Conservation (phyloP, 192 early-diverging fungal species). For the Backusella circina region DNA sequence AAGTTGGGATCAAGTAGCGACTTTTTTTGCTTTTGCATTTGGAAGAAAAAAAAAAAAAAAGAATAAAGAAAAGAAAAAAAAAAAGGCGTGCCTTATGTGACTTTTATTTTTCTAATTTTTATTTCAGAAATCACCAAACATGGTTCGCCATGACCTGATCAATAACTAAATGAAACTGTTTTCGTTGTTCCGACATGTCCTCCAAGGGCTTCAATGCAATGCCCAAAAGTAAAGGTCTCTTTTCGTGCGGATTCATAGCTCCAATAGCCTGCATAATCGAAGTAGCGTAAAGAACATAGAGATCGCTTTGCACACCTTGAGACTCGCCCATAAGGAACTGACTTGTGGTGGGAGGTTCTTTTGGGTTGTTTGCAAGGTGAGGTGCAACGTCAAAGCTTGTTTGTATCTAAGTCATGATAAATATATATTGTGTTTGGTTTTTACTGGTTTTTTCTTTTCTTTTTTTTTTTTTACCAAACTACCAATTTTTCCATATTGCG, state of each 20-base stretch:
- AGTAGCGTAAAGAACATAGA: slow-evolving; percentile 51
- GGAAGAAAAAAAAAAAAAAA: background rate
- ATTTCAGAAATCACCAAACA: slow-evolving; percentile 19
- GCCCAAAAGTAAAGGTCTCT: slow-evolving; percentile 40
- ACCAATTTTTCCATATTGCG: slow-evolving; percentile 52
- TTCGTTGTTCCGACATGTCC: slow-evolving; percentile 26
- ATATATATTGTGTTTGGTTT: background rate
- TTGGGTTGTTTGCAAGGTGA: slow-evolving; percentile 19
- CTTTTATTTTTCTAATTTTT: background rate
- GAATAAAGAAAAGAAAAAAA: background rate
- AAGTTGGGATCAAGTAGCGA: background rate
- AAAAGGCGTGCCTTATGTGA: background rate
- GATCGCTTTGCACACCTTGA: slow-evolving; percentile 30
- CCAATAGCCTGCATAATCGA: slow-evolving; percentile 47
- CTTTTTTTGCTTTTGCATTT: too few relatives aligned
- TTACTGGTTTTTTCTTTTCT: slow-evolving; percentile 2
- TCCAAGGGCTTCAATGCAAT: slow-evolving; percentile 40
- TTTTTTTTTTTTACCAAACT: slow-evolving; percentile 43
- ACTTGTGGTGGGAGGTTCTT: slow-evolving; percentile 27
- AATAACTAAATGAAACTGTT: slow-evolving; percentile 23
- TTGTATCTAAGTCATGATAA: slow-evolving; percentile 32
- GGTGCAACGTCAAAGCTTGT: slow-evolving; percentile 40
- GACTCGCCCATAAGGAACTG: slow-evolving; percentile 47
- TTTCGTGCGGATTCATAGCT: slow-evolving; percentile 45
- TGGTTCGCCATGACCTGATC: slow-evolving; percentile 24